Evolutionary conservation across 371 early-diverging fungal genomes (phyloP).

Genomic region (Blakeslea trispora): DNA sequence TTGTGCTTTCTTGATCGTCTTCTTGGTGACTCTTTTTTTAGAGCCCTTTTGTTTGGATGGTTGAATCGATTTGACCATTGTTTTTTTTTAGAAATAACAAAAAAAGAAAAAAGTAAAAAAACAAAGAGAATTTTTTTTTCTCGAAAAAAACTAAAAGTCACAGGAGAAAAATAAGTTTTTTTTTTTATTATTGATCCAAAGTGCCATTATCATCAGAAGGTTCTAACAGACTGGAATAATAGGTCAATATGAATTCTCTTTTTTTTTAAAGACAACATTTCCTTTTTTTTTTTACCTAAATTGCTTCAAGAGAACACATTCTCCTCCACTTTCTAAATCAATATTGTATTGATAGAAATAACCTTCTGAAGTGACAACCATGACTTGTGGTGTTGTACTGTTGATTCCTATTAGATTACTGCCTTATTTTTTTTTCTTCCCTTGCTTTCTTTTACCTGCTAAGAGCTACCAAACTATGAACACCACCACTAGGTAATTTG

Average conservation of each 20-base stretch:
- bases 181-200: slow-evolving; percentile 5
- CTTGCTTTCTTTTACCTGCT: no score
- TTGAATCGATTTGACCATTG: no score
- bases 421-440: no score
- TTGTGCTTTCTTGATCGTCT: no score
- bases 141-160: no score
- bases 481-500: slow-evolving; percentile 82
- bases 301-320: slow-evolving; percentile 85
- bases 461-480: slow-evolving; percentile 81
- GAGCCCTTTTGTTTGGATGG: no score
- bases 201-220: slow-evolving; percentile 18
- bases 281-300: slow-evolving; percentile 35
- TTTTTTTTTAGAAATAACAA: neutral
- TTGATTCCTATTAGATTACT: no score
- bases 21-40: no score
- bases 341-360: slow-evolving; percentile 89
- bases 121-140: no score
- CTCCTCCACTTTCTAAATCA: slow-evolving; percentile 90
- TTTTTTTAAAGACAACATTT: no score
- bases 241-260: neutral
- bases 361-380: slow-evolving; percentile 93
- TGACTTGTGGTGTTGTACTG: slow-evolving; percentile 79
- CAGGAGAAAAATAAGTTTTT: no score
- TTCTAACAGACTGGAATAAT: slow-evolving; percentile 14
- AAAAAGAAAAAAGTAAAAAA: no score